Percentiles rank a stretch among this genome's conserved stretches.
phyloP scores from a whole-genome alignment of 106 monocot genomes.

The Narthecium ossifragum region DNA sequence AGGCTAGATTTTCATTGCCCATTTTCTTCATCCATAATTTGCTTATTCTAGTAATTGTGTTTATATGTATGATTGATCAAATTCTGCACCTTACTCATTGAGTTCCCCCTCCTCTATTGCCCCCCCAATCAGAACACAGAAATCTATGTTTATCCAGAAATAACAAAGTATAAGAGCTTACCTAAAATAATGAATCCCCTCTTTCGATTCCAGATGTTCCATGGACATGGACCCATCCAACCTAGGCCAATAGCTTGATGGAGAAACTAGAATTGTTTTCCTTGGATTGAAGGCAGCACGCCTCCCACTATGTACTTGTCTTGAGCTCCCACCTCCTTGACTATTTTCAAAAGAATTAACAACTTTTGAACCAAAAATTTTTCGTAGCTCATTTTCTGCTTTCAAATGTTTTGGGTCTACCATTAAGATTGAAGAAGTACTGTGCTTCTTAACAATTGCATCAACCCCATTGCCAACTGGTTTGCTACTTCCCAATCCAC shows the following conservation, averaged over 20 bases:
- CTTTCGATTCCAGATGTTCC: conserved; percentile 83
- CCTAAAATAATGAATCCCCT: conserved; percentile 78
- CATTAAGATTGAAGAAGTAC: conserved; percentile 31
- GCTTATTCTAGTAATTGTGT: no score
- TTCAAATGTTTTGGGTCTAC: conserved; percentile 88
- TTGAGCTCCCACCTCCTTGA: conserved; percentile 47
- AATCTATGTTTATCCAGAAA: neutral
- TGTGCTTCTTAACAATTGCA: conserved; percentile 7
- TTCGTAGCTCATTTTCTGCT: conserved; percentile 85
- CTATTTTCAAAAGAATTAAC: conserved; percentile 84
- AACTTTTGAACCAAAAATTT: conserved; percentile 94
- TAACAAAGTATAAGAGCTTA: conserved; percentile 11
- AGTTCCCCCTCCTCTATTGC: no score
- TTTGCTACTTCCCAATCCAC: conserved; percentile 4
- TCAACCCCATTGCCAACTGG: conserved; percentile 11
- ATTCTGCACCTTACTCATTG: no score
- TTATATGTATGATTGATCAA: no score
- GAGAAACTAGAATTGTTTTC: conserved; percentile 72
- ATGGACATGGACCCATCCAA: conserved; percentile 94
- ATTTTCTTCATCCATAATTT: no score
- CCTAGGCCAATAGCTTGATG: conserved; percentile 66
- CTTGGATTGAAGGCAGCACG: conserved; percentile 54
- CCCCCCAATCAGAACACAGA: no score
- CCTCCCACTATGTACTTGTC: conserved; percentile 64
- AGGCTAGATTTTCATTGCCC: no score